Conservation (phyloP, 371 early-diverging fungal species). For the Mortierella sp. region DNA sequence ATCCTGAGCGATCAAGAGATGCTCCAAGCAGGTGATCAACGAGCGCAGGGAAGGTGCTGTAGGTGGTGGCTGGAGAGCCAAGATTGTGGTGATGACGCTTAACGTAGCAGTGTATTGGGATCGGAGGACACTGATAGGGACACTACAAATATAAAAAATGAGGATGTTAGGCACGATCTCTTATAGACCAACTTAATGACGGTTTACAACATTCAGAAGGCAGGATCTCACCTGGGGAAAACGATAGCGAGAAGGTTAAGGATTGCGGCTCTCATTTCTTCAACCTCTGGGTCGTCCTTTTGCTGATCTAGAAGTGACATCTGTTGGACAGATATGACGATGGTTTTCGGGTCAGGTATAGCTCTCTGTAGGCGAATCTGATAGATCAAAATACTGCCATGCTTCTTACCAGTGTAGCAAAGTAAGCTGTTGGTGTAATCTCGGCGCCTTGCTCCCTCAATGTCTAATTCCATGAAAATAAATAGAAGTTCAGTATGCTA, state of each 20-base stretch:
- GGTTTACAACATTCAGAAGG: not conserved
- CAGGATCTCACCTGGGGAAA: conserved; percentile 74
- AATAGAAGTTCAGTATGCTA: not conserved
- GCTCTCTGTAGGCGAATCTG: not conserved
- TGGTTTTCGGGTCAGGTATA: not conserved
- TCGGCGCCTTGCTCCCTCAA: conserved; percentile 79
- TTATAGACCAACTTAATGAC: not conserved
- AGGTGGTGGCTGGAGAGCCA: conserved; percentile 72
- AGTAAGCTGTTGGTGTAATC: conserved; percentile 85
- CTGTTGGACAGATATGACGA: conserved; percentile 33
- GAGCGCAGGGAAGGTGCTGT: conserved; percentile 82
- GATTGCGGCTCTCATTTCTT: conserved; percentile 75
- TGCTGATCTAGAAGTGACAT: conserved; percentile 81
- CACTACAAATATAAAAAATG: conserved; percentile 52
- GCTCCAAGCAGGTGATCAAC: conserved; percentile 84
- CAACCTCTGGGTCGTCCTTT: conserved; percentile 63
- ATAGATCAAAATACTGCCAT: not conserved
- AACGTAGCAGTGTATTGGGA: conserved; percentile 75
- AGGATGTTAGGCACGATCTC: not conserved
- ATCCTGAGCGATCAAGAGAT: conserved; percentile 86
- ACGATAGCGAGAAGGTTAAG: conserved; percentile 86
- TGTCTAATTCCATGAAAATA: conserved; percentile 60
- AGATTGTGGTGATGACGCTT: conserved; percentile 65
- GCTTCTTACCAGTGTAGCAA: conserved; percentile 82
- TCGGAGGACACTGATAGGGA: conserved; percentile 72